Evolutionary conservation across 2,329 filamentous ascomycete species (phyloP).

Genomic region (Blastomyces silverae): DNA sequence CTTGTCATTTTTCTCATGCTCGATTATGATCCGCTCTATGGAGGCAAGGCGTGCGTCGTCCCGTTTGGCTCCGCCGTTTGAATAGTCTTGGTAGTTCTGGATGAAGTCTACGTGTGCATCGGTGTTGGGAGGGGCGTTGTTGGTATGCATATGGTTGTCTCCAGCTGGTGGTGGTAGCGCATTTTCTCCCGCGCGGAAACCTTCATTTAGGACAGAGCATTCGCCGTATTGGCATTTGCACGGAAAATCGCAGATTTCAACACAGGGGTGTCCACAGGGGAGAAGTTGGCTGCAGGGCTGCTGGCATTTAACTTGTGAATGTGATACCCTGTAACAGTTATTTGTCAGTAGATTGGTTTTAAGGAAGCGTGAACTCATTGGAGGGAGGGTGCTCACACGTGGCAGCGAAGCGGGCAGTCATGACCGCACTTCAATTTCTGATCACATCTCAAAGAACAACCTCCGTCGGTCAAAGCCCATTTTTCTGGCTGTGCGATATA

Average conservation of each 20-base stretch:
- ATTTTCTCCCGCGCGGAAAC: background rate
- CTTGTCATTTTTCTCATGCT: conserved; percentile 20
- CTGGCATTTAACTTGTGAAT: conserved; percentile 35
- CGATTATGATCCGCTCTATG: conserved; percentile 17
- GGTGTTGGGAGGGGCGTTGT: background rate
- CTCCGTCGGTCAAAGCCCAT: conserved; percentile 50
- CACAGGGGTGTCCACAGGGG: conserved; percentile 38
- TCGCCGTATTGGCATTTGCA: conserved; percentile 31
- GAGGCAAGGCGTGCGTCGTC: conserved; percentile 25
- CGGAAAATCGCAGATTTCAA: conserved; percentile 27
- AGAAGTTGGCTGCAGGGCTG: conserved; percentile 31
- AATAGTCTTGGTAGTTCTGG: conserved; percentile 28
- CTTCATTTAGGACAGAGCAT: background rate
- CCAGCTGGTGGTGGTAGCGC: background rate
- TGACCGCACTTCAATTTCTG: conserved; percentile 47
- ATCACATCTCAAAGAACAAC: conserved; percentile 47
- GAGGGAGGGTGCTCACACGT: conserved; percentile 39
- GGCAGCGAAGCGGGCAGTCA: conserved; percentile 47
- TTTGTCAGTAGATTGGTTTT: conserved; percentile 2
- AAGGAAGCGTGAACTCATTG: conserved; percentile 1
- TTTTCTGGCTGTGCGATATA: conserved; percentile 42
- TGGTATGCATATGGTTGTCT: background rate
- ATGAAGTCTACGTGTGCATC: conserved; percentile 18
- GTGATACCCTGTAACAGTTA: conserved; percentile 30
- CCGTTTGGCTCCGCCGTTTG: conserved; percentile 29